Base-by-base conservation (phyloP, 1,139 yeast genomes). In the Hyphopichia khmerensis region DNA sequence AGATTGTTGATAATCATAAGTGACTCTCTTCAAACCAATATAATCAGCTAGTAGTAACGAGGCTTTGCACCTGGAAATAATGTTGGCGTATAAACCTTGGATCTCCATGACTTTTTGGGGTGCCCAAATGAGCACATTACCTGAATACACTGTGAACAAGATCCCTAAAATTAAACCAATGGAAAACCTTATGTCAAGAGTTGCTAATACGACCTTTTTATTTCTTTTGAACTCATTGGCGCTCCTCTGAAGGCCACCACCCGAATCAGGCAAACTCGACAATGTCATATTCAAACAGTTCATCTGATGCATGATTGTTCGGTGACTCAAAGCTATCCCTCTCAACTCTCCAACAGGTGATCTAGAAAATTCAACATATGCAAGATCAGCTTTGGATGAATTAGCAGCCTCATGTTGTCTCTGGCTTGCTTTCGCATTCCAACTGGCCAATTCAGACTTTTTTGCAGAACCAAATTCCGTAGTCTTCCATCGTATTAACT, bases 321-420 rank as follows among this genome's bases (percentile, higher is more conserved):
- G 73, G 57, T 93, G 98, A 27, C 95, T 86, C 59, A 95, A 77
- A 1, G 95, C 96, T 33, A 95, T 96, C 6, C 99, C 99, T 42
- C 96, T 76, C 30, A 90, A 66, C 52, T 91, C 96, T 2, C 98
- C 98, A 16, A 88, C 80, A 0, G 98, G 96, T 2, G 95, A 86
- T 51, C 95, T 77, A 0, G 95, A 82, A 59, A 87, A 95, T 63
- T 95, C 99, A 21, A 95, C 91, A 56, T 95, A 95, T 0, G 98
- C 97, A 47, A 93, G 68, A 56, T 88, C 95, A 11, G 65, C 56
- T 34, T 53, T 59, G 21, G 48, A 33, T 13, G 40, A 33, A n/a
- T 36, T 43, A 35, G 35, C 40, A 26, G 42, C 45, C 45, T 7
- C 87, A 82, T 19, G 81, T 77, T 44, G 57, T 38, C 46, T 51